Conservation (phyloP, 768 basidiomycete species). For the Nevesoporus exiguus region DNA sequence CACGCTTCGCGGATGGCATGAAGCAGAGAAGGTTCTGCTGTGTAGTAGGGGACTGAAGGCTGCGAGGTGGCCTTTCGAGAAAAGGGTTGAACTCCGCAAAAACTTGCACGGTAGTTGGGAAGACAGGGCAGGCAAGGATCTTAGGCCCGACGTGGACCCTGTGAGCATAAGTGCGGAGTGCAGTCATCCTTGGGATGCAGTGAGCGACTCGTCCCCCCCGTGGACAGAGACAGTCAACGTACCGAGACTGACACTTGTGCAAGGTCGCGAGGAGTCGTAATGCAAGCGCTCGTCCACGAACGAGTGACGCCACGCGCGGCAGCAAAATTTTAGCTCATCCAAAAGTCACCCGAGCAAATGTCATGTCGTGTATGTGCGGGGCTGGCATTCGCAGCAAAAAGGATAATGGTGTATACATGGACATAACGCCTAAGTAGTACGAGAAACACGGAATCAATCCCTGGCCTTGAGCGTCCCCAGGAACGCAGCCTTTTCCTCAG, state of each 20-base stretch:
- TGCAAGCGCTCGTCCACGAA: not conserved
- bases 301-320: not conserved
- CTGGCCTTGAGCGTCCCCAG: conserved; percentile 85
- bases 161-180: conserved; percentile 71
- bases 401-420: conserved; percentile 32
- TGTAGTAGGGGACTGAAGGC: not conserved
- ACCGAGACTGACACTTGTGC: conserved; percentile 44
- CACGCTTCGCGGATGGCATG: not conserved
- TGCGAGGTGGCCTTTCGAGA: conserved; percentile 7
- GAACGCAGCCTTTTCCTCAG: conserved; percentile 95
- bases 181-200: conserved; percentile 61
- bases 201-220: conserved; percentile 7
- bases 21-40: conserved; percentile 5
- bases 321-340: not conserved
- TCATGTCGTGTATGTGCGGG: conserved; percentile 3
- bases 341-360: not conserved
- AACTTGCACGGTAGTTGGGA: conserved; percentile 32
- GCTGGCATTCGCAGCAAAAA: conserved; percentile 40
- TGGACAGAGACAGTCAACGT: conserved; percentile 17
- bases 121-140: conserved; percentile 35
- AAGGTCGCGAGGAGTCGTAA: conserved; percentile 7
- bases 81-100: conserved; percentile 13
- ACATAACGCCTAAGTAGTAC: conserved; percentile 40
- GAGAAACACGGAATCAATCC: conserved; percentile 50
- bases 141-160: conserved; percentile 76